Evolutionary conservation across 129 eudicot species (phyloP).

Genomic region (Flaveria bidentis): DNA sequence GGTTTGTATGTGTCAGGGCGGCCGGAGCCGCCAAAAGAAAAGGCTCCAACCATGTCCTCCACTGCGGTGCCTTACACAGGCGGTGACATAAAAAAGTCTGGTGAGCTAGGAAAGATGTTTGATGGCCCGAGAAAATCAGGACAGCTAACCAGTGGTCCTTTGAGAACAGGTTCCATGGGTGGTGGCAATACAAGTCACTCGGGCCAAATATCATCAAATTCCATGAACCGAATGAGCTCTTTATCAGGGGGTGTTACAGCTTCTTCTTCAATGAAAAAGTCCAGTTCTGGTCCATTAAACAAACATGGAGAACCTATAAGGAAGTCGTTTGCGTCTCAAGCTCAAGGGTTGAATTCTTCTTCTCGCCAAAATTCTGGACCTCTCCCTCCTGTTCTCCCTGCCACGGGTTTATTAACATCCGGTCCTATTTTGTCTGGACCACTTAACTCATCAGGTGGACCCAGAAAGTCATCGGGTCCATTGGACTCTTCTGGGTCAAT

Average conservation of each 20-base stretch:
- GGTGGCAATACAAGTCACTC: constrained; percentile 40
- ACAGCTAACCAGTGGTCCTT: constrained; percentile 59
- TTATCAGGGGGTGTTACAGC: constrained; percentile 51
- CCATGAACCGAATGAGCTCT: constrained; percentile 43
- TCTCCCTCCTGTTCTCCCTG: constrained; percentile 69
- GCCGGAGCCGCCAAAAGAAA: constrained; percentile 89
- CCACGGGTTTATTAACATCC: constrained; percentile 76
- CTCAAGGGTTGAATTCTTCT: constrained; percentile 47
- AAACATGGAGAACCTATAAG: constrained; percentile 90
- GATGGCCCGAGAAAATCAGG: constrained; percentile 80
- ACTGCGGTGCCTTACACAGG: constrained; percentile 81
- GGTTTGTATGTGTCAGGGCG: constrained; percentile 87
- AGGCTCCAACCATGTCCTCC: constrained; percentile 79
- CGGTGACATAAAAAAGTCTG: constrained; percentile 80
- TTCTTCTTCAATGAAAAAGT: constrained; percentile 61
- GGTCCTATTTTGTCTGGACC: constrained; percentile 83
- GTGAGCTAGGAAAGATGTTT: constrained; percentile 87
- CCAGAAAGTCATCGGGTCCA: constrained; percentile 79
- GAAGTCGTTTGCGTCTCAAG: constrained; percentile 84
- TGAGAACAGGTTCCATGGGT: constrained; percentile 71
- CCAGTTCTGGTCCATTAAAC: constrained; percentile 83
- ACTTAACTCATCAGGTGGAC: constrained; percentile 79
- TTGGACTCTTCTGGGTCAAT: constrained; percentile 59
- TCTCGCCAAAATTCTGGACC: constrained; percentile 89
- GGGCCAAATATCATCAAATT: constrained; percentile 12